Evolutionary conservation across 2,329 filamentous ascomycete species (phyloP).

Genomic region (Mycosphaerella sp.): DNA sequence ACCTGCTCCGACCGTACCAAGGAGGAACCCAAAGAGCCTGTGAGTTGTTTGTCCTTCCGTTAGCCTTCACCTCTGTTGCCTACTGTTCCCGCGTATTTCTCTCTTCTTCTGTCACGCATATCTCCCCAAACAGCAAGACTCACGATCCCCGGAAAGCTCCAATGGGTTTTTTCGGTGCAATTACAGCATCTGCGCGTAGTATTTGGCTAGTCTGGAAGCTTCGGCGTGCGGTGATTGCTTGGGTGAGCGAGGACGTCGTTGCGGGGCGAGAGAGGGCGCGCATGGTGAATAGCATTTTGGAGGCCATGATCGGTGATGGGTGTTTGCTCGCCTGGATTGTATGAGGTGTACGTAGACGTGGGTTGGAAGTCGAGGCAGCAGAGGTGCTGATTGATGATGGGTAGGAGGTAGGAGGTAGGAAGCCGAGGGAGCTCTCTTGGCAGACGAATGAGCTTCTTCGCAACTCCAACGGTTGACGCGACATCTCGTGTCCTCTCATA

Average conservation of each 20-base stretch:
- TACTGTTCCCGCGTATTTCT: background rate
- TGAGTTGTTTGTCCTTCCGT: background rate
- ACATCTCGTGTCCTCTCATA: background rate
- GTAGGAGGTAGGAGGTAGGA: background rate
- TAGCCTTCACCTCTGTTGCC: background rate
- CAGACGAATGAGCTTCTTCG: background rate
- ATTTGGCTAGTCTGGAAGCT: conserved; percentile 37
- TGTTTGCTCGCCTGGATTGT: no score
- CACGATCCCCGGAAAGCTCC: conserved; percentile 68
- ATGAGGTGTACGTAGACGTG: no score
- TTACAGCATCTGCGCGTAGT: conserved; percentile 19
- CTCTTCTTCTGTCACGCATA: no score
- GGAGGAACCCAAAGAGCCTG: conserved; percentile 85
- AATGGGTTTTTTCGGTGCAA: conserved; percentile 58
- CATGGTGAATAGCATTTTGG: conserved; percentile 30
- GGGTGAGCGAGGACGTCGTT: conserved; percentile 8
- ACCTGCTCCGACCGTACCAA: conserved; percentile 73
- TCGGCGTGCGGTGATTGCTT: conserved; percentile 14
- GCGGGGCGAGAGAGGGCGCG: conserved; percentile 26
- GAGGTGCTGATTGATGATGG: background rate
- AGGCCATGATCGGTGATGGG: conserved; percentile 1
- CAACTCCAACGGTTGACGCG: no score
- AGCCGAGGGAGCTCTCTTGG: background rate
- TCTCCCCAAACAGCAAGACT: conserved; percentile 32
- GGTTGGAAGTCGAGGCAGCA: background rate